phyloP scores from a whole-genome alignment of 2,329 filamentous ascomycete genomes.

The Westerdykella aurantiaca region DNA sequence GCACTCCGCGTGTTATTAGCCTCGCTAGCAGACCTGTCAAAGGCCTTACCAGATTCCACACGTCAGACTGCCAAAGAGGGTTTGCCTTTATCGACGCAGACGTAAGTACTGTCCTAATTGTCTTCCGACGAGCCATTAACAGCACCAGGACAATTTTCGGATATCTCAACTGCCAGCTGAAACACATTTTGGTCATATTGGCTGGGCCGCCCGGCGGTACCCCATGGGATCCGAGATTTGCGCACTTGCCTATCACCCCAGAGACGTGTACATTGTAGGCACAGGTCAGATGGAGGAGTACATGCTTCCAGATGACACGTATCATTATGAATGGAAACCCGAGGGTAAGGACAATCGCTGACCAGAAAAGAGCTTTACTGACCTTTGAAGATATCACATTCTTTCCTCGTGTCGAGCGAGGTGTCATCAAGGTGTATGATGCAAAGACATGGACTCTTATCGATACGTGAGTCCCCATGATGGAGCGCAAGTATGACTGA shows the following conservation, averaged over 20 bases:
- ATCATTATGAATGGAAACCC: constrained; percentile 71
- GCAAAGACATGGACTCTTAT: constrained; percentile 73
- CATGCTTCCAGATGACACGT: constrained; percentile 78
- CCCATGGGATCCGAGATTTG: constrained; percentile 64
- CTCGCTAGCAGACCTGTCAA: constrained; percentile 64
- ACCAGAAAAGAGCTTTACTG: background rate
- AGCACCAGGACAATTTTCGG: constrained; percentile 57
- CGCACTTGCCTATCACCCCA: constrained; percentile 70
- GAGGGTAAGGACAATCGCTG: constrained; percentile 47
- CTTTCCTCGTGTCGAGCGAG: constrained; percentile 63
- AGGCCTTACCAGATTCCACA: constrained; percentile 71
- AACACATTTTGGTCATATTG: constrained; percentile 65
- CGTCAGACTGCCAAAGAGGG: constrained; percentile 68
- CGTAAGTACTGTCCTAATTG: constrained; percentile 24
- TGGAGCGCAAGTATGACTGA: background rate
- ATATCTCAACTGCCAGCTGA: constrained; percentile 66
- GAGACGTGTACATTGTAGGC: constrained; percentile 69
- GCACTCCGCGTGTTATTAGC: constrained; percentile 66
- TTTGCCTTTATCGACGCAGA: constrained; percentile 73
- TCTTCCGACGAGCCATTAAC: constrained; percentile 6
- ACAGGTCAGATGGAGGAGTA: constrained; percentile 66
- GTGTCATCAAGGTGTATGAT: constrained; percentile 71
- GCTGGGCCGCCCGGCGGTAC: constrained; percentile 69
- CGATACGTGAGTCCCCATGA: constrained; percentile 48
- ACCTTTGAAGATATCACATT: constrained; percentile 45